phyloP scores from a whole-genome alignment of 495 filamentous ascomycete genomes.

The Penicillium manginii region DNA sequence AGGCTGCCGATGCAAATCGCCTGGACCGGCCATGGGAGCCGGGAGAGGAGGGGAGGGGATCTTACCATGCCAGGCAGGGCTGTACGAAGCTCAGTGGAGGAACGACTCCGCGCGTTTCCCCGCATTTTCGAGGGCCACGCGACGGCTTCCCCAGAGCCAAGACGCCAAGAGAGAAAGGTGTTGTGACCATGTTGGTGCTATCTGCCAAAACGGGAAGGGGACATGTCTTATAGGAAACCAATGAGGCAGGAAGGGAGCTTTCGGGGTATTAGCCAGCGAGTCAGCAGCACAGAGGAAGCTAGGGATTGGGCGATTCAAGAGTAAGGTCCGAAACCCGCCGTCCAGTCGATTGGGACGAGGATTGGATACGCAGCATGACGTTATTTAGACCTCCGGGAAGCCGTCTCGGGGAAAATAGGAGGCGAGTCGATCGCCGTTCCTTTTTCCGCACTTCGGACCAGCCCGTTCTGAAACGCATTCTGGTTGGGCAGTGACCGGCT shows the following conservation, averaged over 20 bases:
- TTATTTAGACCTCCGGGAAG: constrained; percentile 10
- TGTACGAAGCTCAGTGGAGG: constrained; percentile 13
- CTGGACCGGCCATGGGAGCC: neutral
- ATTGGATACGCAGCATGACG: constrained; percentile 21
- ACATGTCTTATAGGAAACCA: neutral
- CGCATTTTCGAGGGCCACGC: constrained; percentile 31
- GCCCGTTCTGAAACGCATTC: constrained; percentile 24
- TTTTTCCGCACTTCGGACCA: constrained; percentile 24
- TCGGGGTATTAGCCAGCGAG: constrained; percentile 23
- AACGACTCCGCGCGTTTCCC: constrained; percentile 25
- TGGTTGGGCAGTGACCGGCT: constrained; percentile 20
- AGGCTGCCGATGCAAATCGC: neutral
- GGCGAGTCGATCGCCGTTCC: constrained; percentile 17
- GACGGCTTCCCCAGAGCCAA: constrained; percentile 37
- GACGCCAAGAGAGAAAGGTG: constrained; percentile 23
- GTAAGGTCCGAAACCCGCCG: neutral
- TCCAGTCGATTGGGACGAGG: constrained; percentile 6
- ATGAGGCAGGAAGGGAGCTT: constrained; percentile 1
- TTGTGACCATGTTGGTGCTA: neutral
- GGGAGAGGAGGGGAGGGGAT: no score
- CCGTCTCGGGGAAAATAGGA: constrained; percentile 34
- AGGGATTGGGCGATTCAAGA: neutral
- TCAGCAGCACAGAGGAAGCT: constrained; percentile 8
- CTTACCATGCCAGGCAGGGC: neutral
- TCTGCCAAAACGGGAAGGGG: neutral